Percentiles rank a stretch among this genome's conserved stretches.
Evolutionary conservation across 768 basidiomycete genomes (phyloP).

Genomic region (Podaxis sp.): DNA sequence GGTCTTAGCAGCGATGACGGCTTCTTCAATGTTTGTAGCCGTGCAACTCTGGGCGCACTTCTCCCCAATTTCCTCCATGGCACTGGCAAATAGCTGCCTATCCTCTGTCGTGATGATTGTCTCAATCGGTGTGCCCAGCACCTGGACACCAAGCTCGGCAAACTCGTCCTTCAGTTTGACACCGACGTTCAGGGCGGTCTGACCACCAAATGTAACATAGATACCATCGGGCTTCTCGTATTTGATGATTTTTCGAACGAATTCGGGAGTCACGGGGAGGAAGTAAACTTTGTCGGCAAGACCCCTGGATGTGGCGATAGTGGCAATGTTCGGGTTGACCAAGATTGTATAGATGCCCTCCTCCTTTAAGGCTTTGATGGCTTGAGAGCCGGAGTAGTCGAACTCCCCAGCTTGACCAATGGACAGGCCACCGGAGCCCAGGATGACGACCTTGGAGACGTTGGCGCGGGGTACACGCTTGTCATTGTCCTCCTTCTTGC

Average conservation of each 20-base stretch:
- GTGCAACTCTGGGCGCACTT: slow-evolving; percentile 89
- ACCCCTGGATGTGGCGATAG: slow-evolving; percentile 95
- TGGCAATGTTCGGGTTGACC: slow-evolving; percentile 98
- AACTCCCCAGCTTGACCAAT: slow-evolving; percentile 99
- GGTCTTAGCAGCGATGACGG: slow-evolving; percentile 70
- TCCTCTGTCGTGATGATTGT: slow-evolving; percentile 98
- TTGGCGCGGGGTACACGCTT: slow-evolving; percentile 64
- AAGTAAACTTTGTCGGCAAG: slow-evolving; percentile 99
- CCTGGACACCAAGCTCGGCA: slow-evolving; percentile 81
- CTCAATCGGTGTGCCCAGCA: slow-evolving; percentile 94
- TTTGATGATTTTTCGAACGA: slow-evolving; percentile 96
- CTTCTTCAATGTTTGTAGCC: slow-evolving; percentile 85
- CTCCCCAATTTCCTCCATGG: slow-evolving; percentile 96
- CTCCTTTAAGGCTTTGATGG: slow-evolving; percentile 98
- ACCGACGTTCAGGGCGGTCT: slow-evolving; percentile 95
- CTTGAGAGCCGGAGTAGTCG: slow-evolving; percentile 99
- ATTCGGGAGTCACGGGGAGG: slow-evolving; percentile 96
- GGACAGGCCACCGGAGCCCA: slow-evolving; percentile 95
- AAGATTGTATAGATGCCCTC: slow-evolving; percentile 99
- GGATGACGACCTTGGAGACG: slow-evolving; percentile 92
- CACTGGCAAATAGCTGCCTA: slow-evolving; percentile 87
- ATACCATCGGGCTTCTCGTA: slow-evolving; percentile 99
- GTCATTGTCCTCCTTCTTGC: slow-evolving; percentile 83
- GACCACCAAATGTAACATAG: slow-evolving; percentile 97
- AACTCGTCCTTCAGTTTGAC: slow-evolving; percentile 99